Conservation (phyloP, 192 early-diverging fungal species). For the Lunasporangiospora selenospora region DNA sequence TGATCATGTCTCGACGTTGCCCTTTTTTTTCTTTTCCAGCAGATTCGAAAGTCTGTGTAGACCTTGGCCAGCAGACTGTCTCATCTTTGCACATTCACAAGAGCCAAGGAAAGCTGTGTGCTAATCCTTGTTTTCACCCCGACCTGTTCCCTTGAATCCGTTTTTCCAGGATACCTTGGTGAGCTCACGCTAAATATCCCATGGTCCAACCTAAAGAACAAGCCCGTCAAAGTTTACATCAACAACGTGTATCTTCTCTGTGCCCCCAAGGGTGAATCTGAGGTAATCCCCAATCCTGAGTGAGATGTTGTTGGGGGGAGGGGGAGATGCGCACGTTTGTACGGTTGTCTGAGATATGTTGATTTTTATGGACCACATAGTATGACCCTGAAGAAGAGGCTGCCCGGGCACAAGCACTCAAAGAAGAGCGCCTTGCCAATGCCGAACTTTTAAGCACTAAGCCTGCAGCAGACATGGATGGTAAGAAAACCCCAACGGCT, state of each 20-base stretch:
- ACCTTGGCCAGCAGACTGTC: neutral
- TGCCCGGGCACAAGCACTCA: conserved; percentile 75
- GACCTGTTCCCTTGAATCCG: neutral
- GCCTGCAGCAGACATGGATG: conserved; percentile 33
- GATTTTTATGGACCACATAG: conserved; percentile 45
- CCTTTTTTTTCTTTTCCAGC: neutral
- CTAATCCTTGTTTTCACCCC: neutral
- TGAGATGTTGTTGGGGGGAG: neutral
- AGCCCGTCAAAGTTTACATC: conserved; percentile 89
- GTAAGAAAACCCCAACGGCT: conserved; percentile 16
- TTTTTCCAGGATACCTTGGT: conserved; percentile 81
- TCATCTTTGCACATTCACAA: neutral
- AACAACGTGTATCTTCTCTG: conserved; percentile 91
- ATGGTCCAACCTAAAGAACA: conserved; percentile 95
- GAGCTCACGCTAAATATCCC: conserved; percentile 93
- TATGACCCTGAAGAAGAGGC: conserved; percentile 87
- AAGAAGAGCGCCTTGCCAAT: conserved; percentile 84
- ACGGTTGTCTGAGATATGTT: too few species aligned
- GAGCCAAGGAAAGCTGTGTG: conserved; percentile 1
- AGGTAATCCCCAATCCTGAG: conserved; percentile 41
- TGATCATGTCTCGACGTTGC: neutral
- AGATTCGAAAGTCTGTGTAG: neutral
- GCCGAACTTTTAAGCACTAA: conserved; percentile 66
- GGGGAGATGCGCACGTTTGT: neutral
- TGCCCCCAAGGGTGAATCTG: conserved; percentile 75